A percentile compares a stretch with the other conserved stretches of the same genome.
These are phyloP conservation scores for Pseudohalonectria lignicola DNA, from an alignment of 2,329 filamentous ascomycete species.

Conservation along the genomic window DNA sequence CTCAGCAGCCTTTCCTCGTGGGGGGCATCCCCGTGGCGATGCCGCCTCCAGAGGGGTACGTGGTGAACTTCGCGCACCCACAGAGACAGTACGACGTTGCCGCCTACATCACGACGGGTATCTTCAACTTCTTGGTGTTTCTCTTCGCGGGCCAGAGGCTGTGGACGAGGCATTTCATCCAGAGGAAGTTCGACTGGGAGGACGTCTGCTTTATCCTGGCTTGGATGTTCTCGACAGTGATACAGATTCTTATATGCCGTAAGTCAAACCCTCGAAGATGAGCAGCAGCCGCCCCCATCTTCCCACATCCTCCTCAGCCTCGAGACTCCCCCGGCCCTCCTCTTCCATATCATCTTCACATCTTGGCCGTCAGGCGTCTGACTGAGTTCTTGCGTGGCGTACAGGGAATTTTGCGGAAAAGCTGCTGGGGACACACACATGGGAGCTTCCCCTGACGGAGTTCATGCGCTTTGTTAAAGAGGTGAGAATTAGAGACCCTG, in stretches of 20 bases:
- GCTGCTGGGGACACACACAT: conserved; percentile 1
- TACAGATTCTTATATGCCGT: not conserved
- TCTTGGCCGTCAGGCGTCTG: too few species aligned
- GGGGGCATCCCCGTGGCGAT: conserved; percentile 15
- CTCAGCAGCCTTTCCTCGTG: too few species aligned
- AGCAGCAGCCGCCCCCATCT: too few species aligned
- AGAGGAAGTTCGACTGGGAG: not conserved
- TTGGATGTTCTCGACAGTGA: not conserved
- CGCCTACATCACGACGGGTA: not conserved
- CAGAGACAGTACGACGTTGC: not conserved
- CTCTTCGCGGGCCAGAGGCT: not conserved
- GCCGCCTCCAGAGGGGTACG: conserved; percentile 17
- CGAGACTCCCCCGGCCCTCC: too few species aligned
- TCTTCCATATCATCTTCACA: too few species aligned
- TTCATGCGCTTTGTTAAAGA: too few species aligned
- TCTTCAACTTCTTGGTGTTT: not conserved
- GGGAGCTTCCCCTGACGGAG: not conserved
- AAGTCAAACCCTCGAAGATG: too few species aligned
- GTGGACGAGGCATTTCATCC: not conserved
- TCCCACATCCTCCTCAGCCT: too few species aligned
- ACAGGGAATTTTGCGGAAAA: too few species aligned
- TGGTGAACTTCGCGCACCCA: conserved; percentile 21
- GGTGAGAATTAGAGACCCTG: too few species aligned
- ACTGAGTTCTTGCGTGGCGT: too few species aligned
- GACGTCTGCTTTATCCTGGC: not conserved